Evolutionary conservation across 768 basidiomycete species (phyloP), one percentile per base, ranked within the genome.

Genomic region (Sutorius australiensis): DNA sequence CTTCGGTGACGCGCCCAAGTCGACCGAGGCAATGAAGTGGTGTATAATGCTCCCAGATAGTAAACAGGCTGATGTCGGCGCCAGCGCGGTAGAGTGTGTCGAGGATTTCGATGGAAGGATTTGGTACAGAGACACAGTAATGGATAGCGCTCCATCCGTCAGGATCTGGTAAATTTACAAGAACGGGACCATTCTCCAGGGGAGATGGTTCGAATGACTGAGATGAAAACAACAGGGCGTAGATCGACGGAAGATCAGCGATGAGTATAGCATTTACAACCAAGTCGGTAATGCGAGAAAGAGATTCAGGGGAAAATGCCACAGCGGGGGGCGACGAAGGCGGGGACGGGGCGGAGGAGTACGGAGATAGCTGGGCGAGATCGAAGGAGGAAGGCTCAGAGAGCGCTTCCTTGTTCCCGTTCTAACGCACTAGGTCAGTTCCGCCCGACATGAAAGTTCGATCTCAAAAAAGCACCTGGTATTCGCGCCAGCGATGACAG

Each of bases 101-200:
- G 53, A 90, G 73, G 49, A 84, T 73, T 50, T 83, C 77, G 39
- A 80, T 70, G 12, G 81, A 85, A 3, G 85, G 87, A 21, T 71
- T 68, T 48, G 72, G 68, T 46, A 74, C 73, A 53, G 80, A 77
- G 50, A 78, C 82, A 63, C 84, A 87, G 61, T 89, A 75, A 60
- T 91, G 89, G 46, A 90, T 77, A 50, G 83, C 75, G 57, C 84
- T 83, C 86, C 88, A 89, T 45, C 87, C 88, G 46, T 79, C 75
- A 6, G 74, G 61, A 63, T 90, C 87, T 30, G 81, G 81, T 52
- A 76, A 64, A 71, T 91, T 91, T 61, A 90, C 81, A 55, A 90
- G 79, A 59, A 78, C 55, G 17, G 80, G 77, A 40, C 62, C 61
- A 45, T 57, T 60, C 44, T 66, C 64, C 37, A 60, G 47, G 27